Conservation (phyloP, 495 filamentous ascomycete species). For the Saxispiralis lemnorum region DNA sequence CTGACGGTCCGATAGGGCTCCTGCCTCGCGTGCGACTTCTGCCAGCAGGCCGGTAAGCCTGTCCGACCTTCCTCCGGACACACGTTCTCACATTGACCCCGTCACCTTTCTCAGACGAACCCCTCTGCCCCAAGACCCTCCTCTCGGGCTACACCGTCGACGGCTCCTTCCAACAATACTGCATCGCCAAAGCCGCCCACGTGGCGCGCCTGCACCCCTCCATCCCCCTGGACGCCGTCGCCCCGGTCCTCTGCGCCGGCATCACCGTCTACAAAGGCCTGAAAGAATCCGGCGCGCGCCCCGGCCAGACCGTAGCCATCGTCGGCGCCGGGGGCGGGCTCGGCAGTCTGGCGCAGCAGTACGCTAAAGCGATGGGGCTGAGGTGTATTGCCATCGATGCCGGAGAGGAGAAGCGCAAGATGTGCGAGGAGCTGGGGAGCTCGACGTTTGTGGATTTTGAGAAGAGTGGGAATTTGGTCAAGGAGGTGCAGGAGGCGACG, state of each 20-base stretch:
- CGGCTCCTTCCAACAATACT: slow-evolving; percentile 85
- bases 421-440: slow-evolving; percentile 52
- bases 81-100: no score
- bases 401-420: slow-evolving; percentile 56
- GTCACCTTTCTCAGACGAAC: slow-evolving; percentile 33
- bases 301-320: slow-evolving; percentile 68
- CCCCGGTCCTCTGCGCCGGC: slow-evolving; percentile 57
- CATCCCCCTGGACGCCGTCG: slow-evolving; percentile 53
- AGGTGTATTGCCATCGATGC: slow-evolving; percentile 61
- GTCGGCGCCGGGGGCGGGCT: slow-evolving; percentile 81
- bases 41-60: slow-evolving; percentile 39
- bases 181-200: slow-evolving; percentile 68
- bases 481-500: slow-evolving; percentile 62
- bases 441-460: slow-evolving; percentile 61
- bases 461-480: slow-evolving; percentile 54
- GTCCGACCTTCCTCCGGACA: no score
- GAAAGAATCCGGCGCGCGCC: slow-evolving; percentile 57
- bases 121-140: slow-evolving; percentile 52
- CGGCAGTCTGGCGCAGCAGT: slow-evolving; percentile 67
- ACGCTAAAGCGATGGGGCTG: slow-evolving; percentile 78
- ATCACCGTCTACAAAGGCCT: slow-evolving; percentile 88
- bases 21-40: slow-evolving; percentile 65
- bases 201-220: slow-evolving; percentile 63
- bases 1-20: slow-evolving; percentile 23
- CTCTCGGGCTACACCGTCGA: slow-evolving; percentile 85